Percentiles rank a stretch among this genome's conserved stretches.
phyloP scores from a whole-genome alignment of 2,329 filamentous ascomycete genomes.

The Alternaria metachromatica region DNA sequence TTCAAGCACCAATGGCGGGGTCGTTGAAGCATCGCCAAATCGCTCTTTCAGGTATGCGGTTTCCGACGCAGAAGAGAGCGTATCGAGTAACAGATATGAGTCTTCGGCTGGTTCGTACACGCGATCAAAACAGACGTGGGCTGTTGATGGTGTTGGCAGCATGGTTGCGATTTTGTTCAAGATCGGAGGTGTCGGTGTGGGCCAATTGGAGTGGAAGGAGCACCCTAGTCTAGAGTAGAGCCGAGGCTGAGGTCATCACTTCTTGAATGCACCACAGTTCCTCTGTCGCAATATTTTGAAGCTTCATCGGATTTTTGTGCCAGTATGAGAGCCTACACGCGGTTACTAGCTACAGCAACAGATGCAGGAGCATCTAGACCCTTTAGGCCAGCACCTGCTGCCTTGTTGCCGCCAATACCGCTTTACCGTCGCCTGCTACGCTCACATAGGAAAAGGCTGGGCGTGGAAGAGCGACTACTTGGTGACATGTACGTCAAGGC shows the following conservation, averaged over 20 bases:
- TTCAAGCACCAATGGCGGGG: conserved; percentile 72
- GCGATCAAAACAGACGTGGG: conserved; percentile 84
- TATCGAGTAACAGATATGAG: conserved; percentile 92
- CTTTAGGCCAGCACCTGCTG: conserved; percentile 58
- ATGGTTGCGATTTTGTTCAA: conserved; percentile 56
- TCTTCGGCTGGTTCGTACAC: conserved; percentile 97
- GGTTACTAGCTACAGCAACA: conserved; percentile 45
- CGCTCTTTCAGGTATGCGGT: conserved; percentile 69
- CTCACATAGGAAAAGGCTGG: conserved; percentile 81
- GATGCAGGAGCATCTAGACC: conserved; percentile 45
- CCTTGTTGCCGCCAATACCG: conserved; percentile 84
- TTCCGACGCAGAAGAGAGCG: conserved; percentile 76
- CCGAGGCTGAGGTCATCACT: conserved; percentile 38
- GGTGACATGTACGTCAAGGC: conserved; percentile 93
- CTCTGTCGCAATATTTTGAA: conserved; percentile 1
- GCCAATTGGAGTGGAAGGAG: conserved; percentile 31
- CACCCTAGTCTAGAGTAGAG: conserved; percentile 17
- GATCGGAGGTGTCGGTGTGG: conserved; percentile 19
- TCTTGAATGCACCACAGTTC: conserved; percentile 18
- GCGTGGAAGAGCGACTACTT: conserved; percentile 74
- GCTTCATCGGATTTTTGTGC: neutral
- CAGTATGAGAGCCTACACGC: conserved; percentile 39
- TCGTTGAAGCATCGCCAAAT: conserved; percentile 56
- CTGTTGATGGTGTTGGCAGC: conserved; percentile 93
- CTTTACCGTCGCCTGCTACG: conserved; percentile 88